phyloP scores from a whole-genome alignment of 495 filamentous ascomycete genomes.

The Penicillium cinerascens region DNA sequence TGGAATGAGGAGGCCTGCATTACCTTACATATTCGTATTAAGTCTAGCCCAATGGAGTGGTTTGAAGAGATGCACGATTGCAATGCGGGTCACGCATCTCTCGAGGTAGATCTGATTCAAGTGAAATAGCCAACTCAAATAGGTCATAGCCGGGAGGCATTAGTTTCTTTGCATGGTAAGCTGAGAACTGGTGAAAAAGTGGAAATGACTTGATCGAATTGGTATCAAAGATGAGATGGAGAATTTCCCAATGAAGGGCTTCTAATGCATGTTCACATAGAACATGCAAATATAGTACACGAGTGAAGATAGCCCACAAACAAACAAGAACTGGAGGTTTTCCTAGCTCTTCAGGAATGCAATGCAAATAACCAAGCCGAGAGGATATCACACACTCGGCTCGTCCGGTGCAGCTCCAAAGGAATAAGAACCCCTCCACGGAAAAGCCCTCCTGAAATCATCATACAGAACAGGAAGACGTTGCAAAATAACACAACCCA shows the following conservation, averaged over 20 bases:
- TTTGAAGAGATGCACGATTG: neutral
- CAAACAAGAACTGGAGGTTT: neutral
- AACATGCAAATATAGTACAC: constrained; percentile 5
- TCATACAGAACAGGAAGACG: neutral
- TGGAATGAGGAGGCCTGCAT: neutral
- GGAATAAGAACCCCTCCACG: neutral
- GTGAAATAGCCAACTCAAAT: neutral
- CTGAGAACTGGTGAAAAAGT: too few species aligned
- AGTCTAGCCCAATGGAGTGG: neutral
- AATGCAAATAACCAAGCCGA: neutral
- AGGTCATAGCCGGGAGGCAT: too few species aligned
- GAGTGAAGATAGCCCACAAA: neutral
- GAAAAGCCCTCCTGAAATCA: neutral
- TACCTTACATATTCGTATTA: neutral
- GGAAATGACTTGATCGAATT: neutral
- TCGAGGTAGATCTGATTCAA: neutral
- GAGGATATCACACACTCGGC: neutral
- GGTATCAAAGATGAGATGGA: constrained; percentile 5
- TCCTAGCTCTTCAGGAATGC: neutral
- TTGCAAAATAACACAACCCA: constrained; percentile 9
- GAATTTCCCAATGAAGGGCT: neutral
- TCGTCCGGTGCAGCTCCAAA: neutral
- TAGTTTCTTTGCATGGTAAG: too few species aligned
- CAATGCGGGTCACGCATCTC: too few species aligned
- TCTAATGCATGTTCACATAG: constrained; percentile 1